phyloP scores from a whole-genome alignment of 1,139 yeast genomes.

The Arxiozyma telluris region DNA sequence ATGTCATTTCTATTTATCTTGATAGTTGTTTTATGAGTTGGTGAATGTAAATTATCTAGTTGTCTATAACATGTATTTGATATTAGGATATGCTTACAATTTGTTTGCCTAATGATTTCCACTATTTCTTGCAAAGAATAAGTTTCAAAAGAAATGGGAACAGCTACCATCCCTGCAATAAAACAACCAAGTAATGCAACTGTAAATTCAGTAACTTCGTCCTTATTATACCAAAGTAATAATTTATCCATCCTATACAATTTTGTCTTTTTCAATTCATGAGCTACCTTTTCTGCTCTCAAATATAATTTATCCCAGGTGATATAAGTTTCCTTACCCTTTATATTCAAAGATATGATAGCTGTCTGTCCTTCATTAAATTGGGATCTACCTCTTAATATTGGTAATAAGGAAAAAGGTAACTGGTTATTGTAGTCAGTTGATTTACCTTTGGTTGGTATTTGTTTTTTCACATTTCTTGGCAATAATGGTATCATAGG shows the following conservation, averaged over 20 bases:
- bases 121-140: slow-evolving; percentile 58
- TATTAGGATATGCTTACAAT: slow-evolving; percentile 67
- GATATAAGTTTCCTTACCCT: slow-evolving; percentile 73
- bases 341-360: slow-evolving; percentile 58
- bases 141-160: slow-evolving; percentile 74
- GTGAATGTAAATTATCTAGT: slow-evolving; percentile 48
- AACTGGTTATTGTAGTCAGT: neutral
- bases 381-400: slow-evolving; percentile 63
- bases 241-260: slow-evolving; percentile 78
- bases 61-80: slow-evolving; percentile 71
- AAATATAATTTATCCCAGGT: slow-evolving; percentile 86
- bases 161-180: slow-evolving; percentile 88
- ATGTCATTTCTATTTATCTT: slow-evolving; percentile 46
- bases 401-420: slow-evolving; percentile 50
- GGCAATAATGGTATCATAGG: slow-evolving; percentile 56
- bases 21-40: slow-evolving; percentile 33
- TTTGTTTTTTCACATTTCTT: slow-evolving; percentile 31
- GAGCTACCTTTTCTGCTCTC: slow-evolving; percentile 81
- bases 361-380: slow-evolving; percentile 63
- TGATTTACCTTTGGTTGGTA: neutral
- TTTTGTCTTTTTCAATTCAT: slow-evolving; percentile 69
- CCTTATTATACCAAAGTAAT: slow-evolving; percentile 70
- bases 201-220: slow-evolving; percentile 77
- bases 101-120: slow-evolving; percentile 64
- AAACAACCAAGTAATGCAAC: slow-evolving; percentile 87